These are phyloP conservation scores for Leccinum barrowsii DNA, from an alignment of 768 basidiomycete species.

Conservation along the genomic window DNA sequence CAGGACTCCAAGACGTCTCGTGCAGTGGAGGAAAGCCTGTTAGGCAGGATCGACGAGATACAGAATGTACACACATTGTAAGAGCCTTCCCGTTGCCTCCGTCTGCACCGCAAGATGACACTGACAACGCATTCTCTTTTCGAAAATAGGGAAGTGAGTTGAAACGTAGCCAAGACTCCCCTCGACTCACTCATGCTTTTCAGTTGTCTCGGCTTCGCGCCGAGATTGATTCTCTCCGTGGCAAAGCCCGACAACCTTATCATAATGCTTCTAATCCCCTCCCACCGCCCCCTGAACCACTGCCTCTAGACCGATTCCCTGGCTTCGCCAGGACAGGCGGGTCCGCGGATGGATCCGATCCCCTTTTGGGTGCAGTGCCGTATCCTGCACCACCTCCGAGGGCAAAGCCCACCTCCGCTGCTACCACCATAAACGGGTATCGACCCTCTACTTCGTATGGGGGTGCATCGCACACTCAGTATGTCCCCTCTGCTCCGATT, in stretches of 20 bases:
- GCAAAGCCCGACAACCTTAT: conserved; percentile 27
- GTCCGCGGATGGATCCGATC: conserved; percentile 17
- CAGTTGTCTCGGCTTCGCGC: conserved; percentile 33
- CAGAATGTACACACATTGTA: conserved; percentile 28
- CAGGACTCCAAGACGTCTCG: conserved; percentile 35
- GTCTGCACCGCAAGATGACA: conserved; percentile 1
- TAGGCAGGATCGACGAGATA: conserved; percentile 32
- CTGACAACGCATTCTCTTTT: conserved; percentile 9
- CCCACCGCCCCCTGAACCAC: conserved; percentile 53
- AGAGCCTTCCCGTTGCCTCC: conserved; percentile 5
- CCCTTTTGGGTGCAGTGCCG: conserved; percentile 19
- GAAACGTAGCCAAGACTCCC: conserved; percentile 1
- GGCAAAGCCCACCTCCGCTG: conserved; percentile 1
- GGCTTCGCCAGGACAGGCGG: conserved; percentile 36
- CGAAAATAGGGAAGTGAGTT: conserved; percentile 29
- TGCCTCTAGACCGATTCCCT: conserved; percentile 44
- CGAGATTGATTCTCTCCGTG: conserved; percentile 36
- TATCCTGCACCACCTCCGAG: conserved; percentile 30
- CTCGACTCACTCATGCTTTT: conserved; percentile 22
- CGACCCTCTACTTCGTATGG: conserved; percentile 4
- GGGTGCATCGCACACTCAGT: conserved; percentile 14
- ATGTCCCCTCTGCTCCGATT: conserved; percentile 11
- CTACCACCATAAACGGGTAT: conserved; percentile 13
- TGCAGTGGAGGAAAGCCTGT: conserved; percentile 36
- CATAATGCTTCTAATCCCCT: conserved; percentile 46